A percentile compares a stretch with the other conserved stretches of the same genome.
phyloP scores from a whole-genome alignment of 2,329 filamentous ascomycete species.

The Verticillium longisporum region DNA sequence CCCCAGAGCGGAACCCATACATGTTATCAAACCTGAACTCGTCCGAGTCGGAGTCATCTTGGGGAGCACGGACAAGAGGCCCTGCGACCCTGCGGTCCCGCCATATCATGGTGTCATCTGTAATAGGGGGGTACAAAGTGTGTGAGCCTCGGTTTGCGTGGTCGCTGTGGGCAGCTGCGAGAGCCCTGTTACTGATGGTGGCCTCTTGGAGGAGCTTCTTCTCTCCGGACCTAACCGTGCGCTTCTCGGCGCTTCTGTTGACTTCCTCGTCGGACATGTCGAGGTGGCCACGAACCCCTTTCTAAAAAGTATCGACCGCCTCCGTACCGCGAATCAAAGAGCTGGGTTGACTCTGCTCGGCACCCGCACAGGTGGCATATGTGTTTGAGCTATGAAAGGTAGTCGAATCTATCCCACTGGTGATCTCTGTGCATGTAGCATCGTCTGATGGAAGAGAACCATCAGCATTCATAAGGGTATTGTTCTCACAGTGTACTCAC shows the following conservation, averaged over 20 bases:
- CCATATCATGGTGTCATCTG: constrained; percentile 3
- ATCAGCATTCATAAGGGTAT: background rate
- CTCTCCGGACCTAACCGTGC: background rate
- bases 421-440: background rate
- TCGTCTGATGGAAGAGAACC: background rate
- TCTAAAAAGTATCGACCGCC: constrained; percentile 24
- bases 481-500: background rate
- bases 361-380: background rate
- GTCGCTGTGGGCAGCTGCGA: background rate
- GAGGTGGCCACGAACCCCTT: constrained; percentile 19
- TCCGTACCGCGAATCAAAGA: constrained; percentile 19
- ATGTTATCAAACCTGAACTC: constrained; percentile 4
- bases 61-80: background rate
- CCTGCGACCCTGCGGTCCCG: constrained; percentile 2
- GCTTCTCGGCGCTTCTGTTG: constrained; percentile 4
- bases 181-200: background rate
- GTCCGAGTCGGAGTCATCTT: background rate
- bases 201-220: background rate
- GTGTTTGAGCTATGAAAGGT: background rate
- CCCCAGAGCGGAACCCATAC: constrained; percentile 7
- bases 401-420: background rate
- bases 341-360: constrained; percentile 17
- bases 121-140: background rate
- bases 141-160: background rate
- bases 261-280: constrained; percentile 23